Evolutionary conservation across 306 rosid species (phyloP).

Genomic region (Cucurbita maxima): DNA sequence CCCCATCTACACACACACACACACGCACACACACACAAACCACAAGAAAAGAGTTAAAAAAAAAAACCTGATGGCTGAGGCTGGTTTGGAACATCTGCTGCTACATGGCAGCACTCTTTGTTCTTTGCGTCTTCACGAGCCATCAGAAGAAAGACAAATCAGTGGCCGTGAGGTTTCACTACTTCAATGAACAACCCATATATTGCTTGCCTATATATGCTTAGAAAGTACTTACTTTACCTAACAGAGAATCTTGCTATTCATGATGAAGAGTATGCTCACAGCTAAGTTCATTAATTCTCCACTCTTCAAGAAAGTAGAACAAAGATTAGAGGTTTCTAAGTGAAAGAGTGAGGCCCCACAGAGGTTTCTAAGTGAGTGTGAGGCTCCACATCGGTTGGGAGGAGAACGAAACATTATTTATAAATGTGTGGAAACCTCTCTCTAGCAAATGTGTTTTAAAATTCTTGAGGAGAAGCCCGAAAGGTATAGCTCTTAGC

Average conservation of each 20-base stretch:
- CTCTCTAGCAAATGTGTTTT: no score
- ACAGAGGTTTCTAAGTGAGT: no score
- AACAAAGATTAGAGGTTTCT: not conserved
- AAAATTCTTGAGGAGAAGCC: no score
- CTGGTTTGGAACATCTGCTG: not conserved
- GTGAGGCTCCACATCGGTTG: no score
- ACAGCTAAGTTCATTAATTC: not conserved
- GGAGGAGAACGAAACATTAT: no score
- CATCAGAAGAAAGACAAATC: not conserved
- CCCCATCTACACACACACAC: no score
- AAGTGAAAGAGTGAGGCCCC: not conserved
- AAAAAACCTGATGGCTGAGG: constrained; percentile 1
- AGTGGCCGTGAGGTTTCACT: not conserved
- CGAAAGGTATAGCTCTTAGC: no score
- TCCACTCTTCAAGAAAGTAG: not conserved
- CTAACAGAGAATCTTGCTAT: not conserved
- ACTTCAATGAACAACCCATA: not conserved
- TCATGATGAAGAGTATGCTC: not conserved
- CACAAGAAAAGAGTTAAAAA: no score
- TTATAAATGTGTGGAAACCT: no score
- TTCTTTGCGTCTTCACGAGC: not conserved
- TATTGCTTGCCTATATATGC: not conserved
- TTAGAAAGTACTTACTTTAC: not conserved
- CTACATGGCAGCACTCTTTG: not conserved
- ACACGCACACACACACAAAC: no score